Base-by-base conservation (phyloP, 108 stramenopile genomes). In the Fragilaria crotonensis region DNA sequence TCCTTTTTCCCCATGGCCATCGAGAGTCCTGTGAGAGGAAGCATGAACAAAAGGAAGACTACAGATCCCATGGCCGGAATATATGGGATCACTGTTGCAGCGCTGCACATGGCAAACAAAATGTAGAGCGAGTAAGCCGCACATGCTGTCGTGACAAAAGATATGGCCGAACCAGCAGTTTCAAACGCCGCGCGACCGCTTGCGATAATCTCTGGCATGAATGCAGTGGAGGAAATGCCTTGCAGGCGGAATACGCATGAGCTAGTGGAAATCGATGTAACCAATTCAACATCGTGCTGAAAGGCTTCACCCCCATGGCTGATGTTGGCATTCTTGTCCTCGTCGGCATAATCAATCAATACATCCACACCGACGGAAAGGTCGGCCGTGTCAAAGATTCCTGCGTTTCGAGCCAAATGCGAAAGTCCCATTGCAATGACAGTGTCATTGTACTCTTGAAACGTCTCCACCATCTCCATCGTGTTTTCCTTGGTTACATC, bases 401-500 rank as follows among this genome's bases (percentile, higher is more conserved):
- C 71, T 28, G 80, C 71, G 57, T 93, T 93, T 23, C 79, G 52
- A 19, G 87, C 73, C 20, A 87, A 52, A 59, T 93, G 91, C 0
- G 86, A 82, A 25, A 85, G 62, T 17, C 92, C 92, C 25, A 86
- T 65, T 14, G 78, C 65, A 25, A 93, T 65, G 1, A 90, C 91
- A 22, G 91, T 89, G 57, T 93, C 91, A 30, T 77, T 60, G 63
- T 93, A 87, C 26, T 87, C 85, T 57, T 84, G 87, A 63, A 93
- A 89, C 4, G 80, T 73, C 56, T 87, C 74, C n/a, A 93, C 76
- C 95, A 97, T 96, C 54, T 94, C 85, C 61, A 66, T 78, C 1
- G 94, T 93, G 47, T 88, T 93, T 26, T 62, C 54, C 57, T 95
- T 90, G 11, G 95, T 96, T 0, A 87, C 91, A 74, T 98, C 97